Conservation (phyloP, 2,329 filamentous ascomycete genomes). For the Epicoccum nigrum region DNA sequence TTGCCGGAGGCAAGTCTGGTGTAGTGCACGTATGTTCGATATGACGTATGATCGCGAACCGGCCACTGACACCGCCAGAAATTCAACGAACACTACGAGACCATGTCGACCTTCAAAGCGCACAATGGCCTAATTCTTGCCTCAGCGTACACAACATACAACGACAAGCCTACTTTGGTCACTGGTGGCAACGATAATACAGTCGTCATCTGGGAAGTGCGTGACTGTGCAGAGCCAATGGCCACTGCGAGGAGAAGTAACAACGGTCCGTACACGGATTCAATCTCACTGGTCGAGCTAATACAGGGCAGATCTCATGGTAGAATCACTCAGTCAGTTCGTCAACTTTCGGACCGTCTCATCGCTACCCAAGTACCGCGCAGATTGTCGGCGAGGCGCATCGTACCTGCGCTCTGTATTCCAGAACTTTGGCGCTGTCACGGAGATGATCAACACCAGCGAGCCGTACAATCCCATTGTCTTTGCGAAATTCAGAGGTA, state of each 20-base stretch:
- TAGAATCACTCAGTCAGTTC: constrained; percentile 75
- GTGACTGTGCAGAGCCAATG: constrained; percentile 58
- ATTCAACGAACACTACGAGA: constrained; percentile 83
- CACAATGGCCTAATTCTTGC: constrained; percentile 88
- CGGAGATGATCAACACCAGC: constrained; percentile 82
- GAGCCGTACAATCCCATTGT: constrained; percentile 88
- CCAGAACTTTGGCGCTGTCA: constrained; percentile 83
- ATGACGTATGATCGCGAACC: accelerated
- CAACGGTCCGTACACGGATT: constrained; percentile 54
- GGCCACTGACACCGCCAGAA: constrained; percentile 52
- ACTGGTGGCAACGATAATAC: constrained; percentile 93
- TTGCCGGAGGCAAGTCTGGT: constrained; percentile 90
- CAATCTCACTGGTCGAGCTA: constrained; percentile 21
- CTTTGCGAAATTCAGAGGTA: constrained; percentile 83
- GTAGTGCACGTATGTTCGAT: constrained; percentile 68
- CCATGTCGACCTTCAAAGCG: constrained; percentile 77
- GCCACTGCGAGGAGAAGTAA: constrained; percentile 58
- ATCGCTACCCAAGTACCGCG: constrained; percentile 80
- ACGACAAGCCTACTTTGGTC: constrained; percentile 81
- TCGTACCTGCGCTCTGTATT: constrained; percentile 90
- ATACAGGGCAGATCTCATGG: constrained; percentile 61
- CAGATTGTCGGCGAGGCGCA: constrained; percentile 90
- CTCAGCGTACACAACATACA: constrained; percentile 74
- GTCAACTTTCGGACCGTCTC: constrained; percentile 93
- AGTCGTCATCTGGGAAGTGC: constrained; percentile 86